A percentile compares a stretch with the other conserved stretches of the same genome.
phyloP scores from a whole-genome alignment of 2,329 filamentous ascomycete genomes.

The Fusarium anthophilum region DNA sequence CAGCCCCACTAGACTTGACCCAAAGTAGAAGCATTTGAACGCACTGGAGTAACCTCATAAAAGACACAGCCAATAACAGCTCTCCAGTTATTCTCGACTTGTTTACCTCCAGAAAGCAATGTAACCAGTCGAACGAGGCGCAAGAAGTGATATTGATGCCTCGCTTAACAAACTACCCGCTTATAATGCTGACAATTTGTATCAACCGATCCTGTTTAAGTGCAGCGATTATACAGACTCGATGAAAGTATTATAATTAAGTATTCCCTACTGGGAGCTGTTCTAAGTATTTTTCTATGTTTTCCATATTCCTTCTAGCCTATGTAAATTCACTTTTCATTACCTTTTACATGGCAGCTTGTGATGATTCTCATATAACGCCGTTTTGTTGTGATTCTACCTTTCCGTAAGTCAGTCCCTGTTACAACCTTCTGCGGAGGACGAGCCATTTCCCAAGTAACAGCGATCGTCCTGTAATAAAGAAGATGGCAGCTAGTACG shows the following conservation, averaged over 20 bases:
- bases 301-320: no score
- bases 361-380: rapidly evolving
- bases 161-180: rapidly evolving
- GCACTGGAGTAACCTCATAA: background rate
- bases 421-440: background rate
- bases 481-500: constrained; percentile 44
- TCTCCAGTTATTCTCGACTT: background rate
- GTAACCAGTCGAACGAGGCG: background rate
- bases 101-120: background rate
- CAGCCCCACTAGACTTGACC: background rate
- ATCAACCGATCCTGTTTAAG: rapidly evolving
- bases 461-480: constrained; percentile 29
- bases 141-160: background rate
- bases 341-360: background rate
- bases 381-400: background rate
- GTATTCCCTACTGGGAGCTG: background rate
- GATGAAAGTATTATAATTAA: background rate
- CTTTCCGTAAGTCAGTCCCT: background rate
- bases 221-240: no score
- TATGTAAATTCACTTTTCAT: background rate
- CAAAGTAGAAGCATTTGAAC: constrained; percentile 21
- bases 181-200: no score
- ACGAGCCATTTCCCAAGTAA: constrained; percentile 4
- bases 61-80: background rate
- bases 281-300: background rate